phyloP scores from a whole-genome alignment of 176 grass and related monocot genomes.

The Thinopyrum elongatum region DNA sequence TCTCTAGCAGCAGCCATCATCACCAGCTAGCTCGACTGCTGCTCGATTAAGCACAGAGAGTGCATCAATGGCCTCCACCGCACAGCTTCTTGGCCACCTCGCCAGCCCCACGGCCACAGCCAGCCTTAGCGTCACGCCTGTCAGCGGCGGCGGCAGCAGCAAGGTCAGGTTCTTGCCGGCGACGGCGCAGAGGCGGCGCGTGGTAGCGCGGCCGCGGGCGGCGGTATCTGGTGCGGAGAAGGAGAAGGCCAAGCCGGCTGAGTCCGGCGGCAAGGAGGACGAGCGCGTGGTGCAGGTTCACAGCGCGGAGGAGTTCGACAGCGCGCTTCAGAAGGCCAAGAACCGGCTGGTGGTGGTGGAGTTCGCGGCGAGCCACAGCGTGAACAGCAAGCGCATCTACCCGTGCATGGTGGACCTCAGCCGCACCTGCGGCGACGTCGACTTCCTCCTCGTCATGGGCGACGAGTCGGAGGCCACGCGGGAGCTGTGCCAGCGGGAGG shows the following conservation, averaged over 20 bases:
- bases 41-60: background rate
- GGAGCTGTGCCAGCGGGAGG: slow-evolving; percentile 65
- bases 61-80: slow-evolving; percentile 42
- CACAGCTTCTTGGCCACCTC: slow-evolving; percentile 57
- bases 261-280: background rate
- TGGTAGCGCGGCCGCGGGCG: background rate
- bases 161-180: slow-evolving; percentile 20
- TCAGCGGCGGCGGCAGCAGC: background rate
- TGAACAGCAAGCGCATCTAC: slow-evolving; percentile 69
- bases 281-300: slow-evolving; percentile 64
- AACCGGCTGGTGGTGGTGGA: slow-evolving; percentile 93
- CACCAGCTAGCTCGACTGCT: background rate
- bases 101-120: background rate
- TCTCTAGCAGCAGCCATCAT: background rate
- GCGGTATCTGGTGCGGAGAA: slow-evolving; percentile 25
- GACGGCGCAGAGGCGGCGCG: background rate
- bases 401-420: slow-evolving; percentile 83
- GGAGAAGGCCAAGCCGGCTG: slow-evolving; percentile 35
- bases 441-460: slow-evolving; percentile 91
- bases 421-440: slow-evolving; percentile 84
- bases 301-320: slow-evolving; percentile 73
- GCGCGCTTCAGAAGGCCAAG: slow-evolving; percentile 56
- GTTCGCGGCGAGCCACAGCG: slow-evolving; percentile 80
- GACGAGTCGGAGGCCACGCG: slow-evolving; percentile 83
- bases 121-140: slow-evolving; percentile 19